Percentiles rank a stretch among this genome's conserved stretches.
Evolutionary conservation across 2,329 filamentous ascomycete species (phyloP).

Genomic region (Blumeria graminis): DNA sequence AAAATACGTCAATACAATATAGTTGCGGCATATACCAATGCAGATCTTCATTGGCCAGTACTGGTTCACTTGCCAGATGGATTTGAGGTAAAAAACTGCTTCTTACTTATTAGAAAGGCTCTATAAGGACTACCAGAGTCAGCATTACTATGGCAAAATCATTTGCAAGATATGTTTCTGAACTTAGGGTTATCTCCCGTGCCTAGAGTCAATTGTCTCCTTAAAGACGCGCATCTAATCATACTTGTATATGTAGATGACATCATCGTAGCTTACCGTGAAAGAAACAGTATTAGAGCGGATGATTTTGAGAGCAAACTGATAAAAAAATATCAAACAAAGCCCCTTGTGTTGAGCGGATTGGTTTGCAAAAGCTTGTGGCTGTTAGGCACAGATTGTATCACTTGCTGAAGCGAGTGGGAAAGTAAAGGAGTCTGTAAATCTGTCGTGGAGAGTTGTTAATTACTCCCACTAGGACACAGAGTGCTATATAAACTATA

Average conservation of each 20-base stretch:
- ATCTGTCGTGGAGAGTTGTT: no score
- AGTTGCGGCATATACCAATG: not conserved
- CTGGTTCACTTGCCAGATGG: not conserved
- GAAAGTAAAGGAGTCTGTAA: no score
- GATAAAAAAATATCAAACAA: not conserved
- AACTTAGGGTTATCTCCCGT: not conserved
- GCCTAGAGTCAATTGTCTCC: not conserved
- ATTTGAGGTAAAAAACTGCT: not conserved
- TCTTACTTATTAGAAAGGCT: not conserved
- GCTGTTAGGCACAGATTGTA: no score
- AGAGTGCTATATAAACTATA: no score
- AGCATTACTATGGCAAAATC: not conserved
- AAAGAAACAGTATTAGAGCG: not conserved
- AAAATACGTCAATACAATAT: not conserved
- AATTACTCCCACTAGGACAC: no score
- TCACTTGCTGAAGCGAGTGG: no score
- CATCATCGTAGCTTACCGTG: not conserved
- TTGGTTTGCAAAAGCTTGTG: no score
- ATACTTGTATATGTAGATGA: constrained; percentile 1
- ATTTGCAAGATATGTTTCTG: not conserved
- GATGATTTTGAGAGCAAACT: not conserved
- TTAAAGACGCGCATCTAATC: not conserved
- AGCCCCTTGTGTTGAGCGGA: no score
- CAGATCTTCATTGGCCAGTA: not conserved
- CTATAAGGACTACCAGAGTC: not conserved